These are phyloP conservation scores for Ambispora gerdemannii DNA, from an alignment of 192 early-diverging fungal genomes.

Conservation along the genomic window DNA sequence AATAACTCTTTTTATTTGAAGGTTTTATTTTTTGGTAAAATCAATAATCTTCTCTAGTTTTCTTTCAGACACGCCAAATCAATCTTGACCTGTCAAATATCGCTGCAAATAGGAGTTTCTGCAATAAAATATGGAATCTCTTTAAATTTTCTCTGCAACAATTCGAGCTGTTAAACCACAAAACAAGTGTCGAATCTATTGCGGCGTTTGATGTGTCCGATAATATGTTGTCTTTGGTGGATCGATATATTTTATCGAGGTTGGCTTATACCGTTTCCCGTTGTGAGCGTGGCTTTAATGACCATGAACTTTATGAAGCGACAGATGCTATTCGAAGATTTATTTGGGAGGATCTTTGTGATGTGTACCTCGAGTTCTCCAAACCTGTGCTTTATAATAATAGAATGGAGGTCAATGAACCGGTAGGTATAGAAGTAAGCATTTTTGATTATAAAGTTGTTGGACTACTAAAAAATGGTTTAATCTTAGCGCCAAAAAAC, in stretches of 20 bases:
- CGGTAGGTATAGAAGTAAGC: slow-evolving; percentile 39
- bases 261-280: slow-evolving; percentile 67
- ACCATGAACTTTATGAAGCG: slow-evolving; percentile 70
- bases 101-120: slow-evolving; percentile 81
- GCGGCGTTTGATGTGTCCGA: not conserved
- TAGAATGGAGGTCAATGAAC: slow-evolving; percentile 42
- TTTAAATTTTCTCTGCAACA: slow-evolving; percentile 68
- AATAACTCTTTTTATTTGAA: not conserved
- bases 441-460: slow-evolving; percentile 4
- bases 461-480: slow-evolving; percentile 31
- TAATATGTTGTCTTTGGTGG: slow-evolving; percentile 60
- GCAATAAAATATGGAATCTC: slow-evolving; percentile 97
- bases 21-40: not conserved
- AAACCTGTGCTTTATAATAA: slow-evolving; percentile 76
- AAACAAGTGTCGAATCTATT: slow-evolving; percentile 17
- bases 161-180: slow-evolving; percentile 52
- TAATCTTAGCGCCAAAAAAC: slow-evolving; percentile 40
- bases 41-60: no score
- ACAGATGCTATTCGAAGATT: slow-evolving; percentile 82
- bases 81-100: slow-evolving; percentile 89
- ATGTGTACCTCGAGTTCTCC: slow-evolving; percentile 86
- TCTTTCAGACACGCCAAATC: slow-evolving; percentile 72
- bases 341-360: slow-evolving; percentile 91
- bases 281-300: slow-evolving; percentile 65
- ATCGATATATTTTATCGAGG: slow-evolving; percentile 81